Conservation (phyloP, 495 filamentous ascomycete species). For the Xylaria bambusicola region DNA sequence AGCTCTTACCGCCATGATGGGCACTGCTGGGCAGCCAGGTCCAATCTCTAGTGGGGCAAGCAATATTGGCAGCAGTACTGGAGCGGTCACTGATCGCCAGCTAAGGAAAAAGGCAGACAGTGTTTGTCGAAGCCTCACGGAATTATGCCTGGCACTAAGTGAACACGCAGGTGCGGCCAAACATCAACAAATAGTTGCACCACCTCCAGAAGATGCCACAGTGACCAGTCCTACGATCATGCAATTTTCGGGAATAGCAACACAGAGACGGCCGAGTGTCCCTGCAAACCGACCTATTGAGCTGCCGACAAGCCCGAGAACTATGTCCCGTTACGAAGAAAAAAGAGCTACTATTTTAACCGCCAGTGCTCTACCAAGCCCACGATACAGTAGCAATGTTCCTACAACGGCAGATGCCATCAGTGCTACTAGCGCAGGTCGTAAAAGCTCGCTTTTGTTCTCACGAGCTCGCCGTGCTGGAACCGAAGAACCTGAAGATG, state of each 20-base stretch:
- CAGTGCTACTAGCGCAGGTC: constrained; percentile 31
- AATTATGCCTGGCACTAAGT: constrained; percentile 84
- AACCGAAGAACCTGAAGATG: constrained; percentile 50
- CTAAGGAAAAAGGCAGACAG: constrained; percentile 88
- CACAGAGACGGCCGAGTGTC: constrained; percentile 38
- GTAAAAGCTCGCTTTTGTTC: constrained; percentile 50
- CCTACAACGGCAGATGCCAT: constrained; percentile 28
- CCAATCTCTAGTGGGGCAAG: constrained; percentile 63
- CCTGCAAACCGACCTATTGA: constrained; percentile 33
- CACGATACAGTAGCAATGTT: constrained; percentile 39
- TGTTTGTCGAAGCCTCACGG: constrained; percentile 88
- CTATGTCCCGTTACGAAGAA: constrained; percentile 71
- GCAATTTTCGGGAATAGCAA: constrained; percentile 35
- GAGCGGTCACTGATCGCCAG: constrained; percentile 71
- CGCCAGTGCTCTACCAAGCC: constrained; percentile 42
- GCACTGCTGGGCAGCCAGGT: constrained; percentile 60
- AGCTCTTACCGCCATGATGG: constrained; percentile 71
- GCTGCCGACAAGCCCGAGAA: constrained; percentile 58
- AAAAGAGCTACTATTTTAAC: constrained; percentile 65
- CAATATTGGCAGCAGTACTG: constrained; percentile 60
- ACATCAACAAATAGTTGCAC: constrained; percentile 33
- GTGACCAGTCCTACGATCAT: constrained; percentile 39
- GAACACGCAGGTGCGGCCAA: constrained; percentile 50
- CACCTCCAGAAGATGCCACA: constrained; percentile 29
- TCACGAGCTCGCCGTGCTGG: constrained; percentile 44